Base-by-base conservation (phyloP, 1,284 basidiomycete species). In the Ceratobasidium sp. region DNA sequence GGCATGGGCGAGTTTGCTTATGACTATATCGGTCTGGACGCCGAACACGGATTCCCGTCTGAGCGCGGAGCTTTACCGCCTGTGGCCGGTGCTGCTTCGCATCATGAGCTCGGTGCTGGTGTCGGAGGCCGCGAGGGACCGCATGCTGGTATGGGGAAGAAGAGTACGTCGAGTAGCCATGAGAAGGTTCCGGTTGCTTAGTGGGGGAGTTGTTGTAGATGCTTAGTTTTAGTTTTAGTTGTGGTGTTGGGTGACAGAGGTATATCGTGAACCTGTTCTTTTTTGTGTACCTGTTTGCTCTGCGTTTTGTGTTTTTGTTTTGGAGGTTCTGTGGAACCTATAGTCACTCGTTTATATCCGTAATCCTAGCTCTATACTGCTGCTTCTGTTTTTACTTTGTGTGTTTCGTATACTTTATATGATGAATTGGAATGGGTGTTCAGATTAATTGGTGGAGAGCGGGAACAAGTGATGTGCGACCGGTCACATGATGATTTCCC, bases 1-100 rank as follows among this genome's bases (percentile, higher is more conserved):
- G 95, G 97, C 87, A 93, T 98, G 89, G 97, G 97, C 82, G 97
- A 98, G 86, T 96, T 92, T 82, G 94, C 94, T 20, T 96, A 96
- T 84, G 95, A 97, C 86, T 96, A 95, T 82, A 94, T 95, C 79
- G 92, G 91, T 18, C 85, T 95, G 79, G 93, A 95, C 82, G 86
- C 88, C 66, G 91, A 93, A 84, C 83, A 76, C 51, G 73, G 73
- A 1, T 76, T 76, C 73, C 63, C 73, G 20, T 67, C 73, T 42
- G 73, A 76, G 44, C 73, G 73, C n/a, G 73, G 73, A 0, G 73
- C 73, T 12, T 39, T 67, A 5, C 63, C 63, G 1, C 73, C 73
- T 39, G 26, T 23, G 5, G 28, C 63, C 6, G 73, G 73, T 26
- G 49, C 73, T 28, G 73, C 73, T 4, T 46, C 73, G 33, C 46